Conservation (phyloP, 768 basidiomycete genomes). For the Mycena latifolia region DNA sequence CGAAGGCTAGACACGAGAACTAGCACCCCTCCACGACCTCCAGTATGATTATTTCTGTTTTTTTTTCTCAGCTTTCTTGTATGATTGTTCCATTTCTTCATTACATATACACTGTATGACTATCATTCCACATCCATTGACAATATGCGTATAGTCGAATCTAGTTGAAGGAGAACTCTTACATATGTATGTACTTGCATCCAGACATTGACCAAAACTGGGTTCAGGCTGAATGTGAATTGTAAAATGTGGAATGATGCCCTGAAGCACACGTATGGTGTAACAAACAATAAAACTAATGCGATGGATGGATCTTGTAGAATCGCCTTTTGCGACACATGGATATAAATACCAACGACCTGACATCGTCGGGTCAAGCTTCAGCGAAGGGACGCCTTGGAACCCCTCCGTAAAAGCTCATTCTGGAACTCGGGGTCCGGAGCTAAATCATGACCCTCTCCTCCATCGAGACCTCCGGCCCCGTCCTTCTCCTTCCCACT, state of each 20-base stretch:
- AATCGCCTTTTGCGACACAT: conserved; percentile 37
- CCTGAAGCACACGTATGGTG: conserved; percentile 3
- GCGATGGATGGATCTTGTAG: conserved; percentile 24
- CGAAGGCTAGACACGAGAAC: conserved; percentile 82
- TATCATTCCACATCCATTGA: conserved; percentile 18
- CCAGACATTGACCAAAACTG: too few relatives aligned
- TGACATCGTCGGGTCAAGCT: conserved; percentile 33
- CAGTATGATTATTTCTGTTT: conserved; percentile 24
- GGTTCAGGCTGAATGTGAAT: too few relatives aligned
- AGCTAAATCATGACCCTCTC: conserved; percentile 24
- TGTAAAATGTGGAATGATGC: conserved; percentile 20
- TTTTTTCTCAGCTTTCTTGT: conserved; percentile 18
- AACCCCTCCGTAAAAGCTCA: conserved; percentile 36
- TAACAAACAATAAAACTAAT: conserved; percentile 27
- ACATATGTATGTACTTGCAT: too few relatives aligned
- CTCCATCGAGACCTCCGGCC: conserved; percentile 42
- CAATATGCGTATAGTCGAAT: conserved; percentile 2
- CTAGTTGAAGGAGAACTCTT: too few relatives aligned
- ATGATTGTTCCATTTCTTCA: too few relatives aligned
- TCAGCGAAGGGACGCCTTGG: conserved; percentile 41
- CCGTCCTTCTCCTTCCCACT: conserved; percentile 53
- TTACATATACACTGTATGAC: conserved; percentile 33
- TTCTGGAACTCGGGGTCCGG: conserved; percentile 25
- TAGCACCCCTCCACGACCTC: conserved; percentile 71
- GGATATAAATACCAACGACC: conserved; percentile 33